Conservation (phyloP, 495 filamentous ascomycete species). For the Evansstolkia leycettana region DNA sequence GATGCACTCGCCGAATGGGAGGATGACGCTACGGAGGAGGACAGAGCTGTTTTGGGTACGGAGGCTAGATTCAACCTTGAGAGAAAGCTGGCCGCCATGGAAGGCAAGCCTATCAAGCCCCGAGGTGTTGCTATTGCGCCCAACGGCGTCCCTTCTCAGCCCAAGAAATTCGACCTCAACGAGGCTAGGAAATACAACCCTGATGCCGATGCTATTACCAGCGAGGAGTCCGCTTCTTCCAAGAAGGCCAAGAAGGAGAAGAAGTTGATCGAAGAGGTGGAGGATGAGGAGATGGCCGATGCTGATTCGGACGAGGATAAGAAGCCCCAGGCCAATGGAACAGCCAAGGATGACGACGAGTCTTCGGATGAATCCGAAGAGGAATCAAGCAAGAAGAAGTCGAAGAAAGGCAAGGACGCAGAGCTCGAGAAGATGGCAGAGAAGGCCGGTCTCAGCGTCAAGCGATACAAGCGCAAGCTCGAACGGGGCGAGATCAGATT, state of each 20-base stretch:
- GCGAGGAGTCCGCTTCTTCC: conserved; percentile 42
- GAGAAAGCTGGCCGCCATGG: conserved; percentile 68
- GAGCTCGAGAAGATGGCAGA: conserved; percentile 45
- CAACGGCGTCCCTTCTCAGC: conserved; percentile 43
- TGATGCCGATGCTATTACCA: conserved; percentile 76
- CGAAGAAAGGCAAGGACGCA: conserved; percentile 38
- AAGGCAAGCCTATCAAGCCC: conserved; percentile 78
- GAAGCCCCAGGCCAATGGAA: too few species aligned
- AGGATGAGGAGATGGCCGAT: conserved; percentile 46
- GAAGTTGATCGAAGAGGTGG: conserved; percentile 39
- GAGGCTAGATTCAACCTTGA: conserved; percentile 68
- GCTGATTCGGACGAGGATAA: conserved; percentile 26
- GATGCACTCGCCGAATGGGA: conserved; percentile 82
- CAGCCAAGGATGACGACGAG: conserved; percentile 16
- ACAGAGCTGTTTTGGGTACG: conserved; percentile 64
- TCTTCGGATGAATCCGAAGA: conserved; percentile 33
- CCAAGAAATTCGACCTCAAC: conserved; percentile 82
- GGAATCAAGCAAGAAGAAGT: conserved; percentile 25
- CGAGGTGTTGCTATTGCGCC: conserved; percentile 66
- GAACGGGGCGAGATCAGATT: conserved; percentile 56
- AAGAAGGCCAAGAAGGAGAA: conserved; percentile 41
- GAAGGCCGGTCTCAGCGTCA: conserved; percentile 51
- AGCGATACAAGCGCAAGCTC: conserved; percentile 59
- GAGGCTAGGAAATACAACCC: conserved; percentile 93
- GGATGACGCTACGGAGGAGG: conserved; percentile 73